A percentile compares a stretch with the other conserved stretches of the same genome.
Evolutionary conservation across 2,329 filamentous ascomycete species (phyloP).

Genomic region (Colletotrichum musae): DNA sequence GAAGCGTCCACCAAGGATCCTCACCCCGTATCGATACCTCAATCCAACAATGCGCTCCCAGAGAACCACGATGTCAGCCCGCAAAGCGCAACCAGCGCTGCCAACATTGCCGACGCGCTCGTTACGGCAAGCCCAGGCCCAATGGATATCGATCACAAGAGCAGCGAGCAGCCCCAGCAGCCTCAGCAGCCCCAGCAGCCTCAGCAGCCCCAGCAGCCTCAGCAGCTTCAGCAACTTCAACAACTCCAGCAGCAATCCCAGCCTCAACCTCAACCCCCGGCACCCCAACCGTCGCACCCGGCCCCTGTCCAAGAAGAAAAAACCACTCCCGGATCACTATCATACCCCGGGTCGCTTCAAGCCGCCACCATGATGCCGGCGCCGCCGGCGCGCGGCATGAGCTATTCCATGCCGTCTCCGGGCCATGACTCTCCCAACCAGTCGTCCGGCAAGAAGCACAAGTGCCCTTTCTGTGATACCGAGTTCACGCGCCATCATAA

Average conservation of each 20-base stretch:
- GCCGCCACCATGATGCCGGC: conserved; percentile 59
- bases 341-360: conserved; percentile 68
- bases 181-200: conserved; percentile 61
- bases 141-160: conserved; percentile 68
- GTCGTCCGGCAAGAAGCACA: conserved; percentile 83
- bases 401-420: conserved; percentile 67
- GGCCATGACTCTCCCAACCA: conserved; percentile 67
- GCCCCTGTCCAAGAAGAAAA: conserved; percentile 67
- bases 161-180: conserved; percentile 49
- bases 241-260: too few relatives aligned
- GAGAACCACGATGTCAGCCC: conserved; percentile 61
- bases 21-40: conserved; percentile 45
- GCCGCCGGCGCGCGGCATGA: conserved; percentile 67
- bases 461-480: conserved; percentile 95
- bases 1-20: conserved; percentile 55
- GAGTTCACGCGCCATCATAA: conserved; percentile 99
- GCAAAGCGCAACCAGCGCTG: conserved; percentile 56
- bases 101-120: conserved; percentile 58
- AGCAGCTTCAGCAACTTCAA: too few relatives aligned
- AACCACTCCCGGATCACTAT: conserved; percentile 64
- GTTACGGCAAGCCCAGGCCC: conserved; percentile 66
- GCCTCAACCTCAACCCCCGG: conserved; percentile 62
- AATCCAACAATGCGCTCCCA: conserved; percentile 51
- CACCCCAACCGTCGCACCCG: conserved; percentile 52
- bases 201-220: conserved; percentile 62